Base-by-base conservation (phyloP, 1,284 basidiomycete species). In the Apiotrichum siamense region DNA sequence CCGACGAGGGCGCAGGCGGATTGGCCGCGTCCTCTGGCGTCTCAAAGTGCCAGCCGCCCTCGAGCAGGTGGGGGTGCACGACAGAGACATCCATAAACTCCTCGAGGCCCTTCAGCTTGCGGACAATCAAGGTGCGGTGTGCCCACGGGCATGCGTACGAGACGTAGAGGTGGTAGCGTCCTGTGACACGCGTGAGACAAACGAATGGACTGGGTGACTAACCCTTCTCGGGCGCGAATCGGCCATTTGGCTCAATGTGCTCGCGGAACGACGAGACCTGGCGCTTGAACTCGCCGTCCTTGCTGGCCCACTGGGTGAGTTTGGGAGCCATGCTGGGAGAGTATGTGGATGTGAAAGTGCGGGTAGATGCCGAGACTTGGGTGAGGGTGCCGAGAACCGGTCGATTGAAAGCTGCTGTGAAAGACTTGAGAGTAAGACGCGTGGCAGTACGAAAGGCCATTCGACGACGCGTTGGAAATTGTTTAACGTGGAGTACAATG, bases 51-150 rank as follows among this genome's bases (percentile, higher is more conserved):
- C 93, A 97, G 20, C 93, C 93, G 12, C 83, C 72, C 17, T 77
- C 68, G 38, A 87, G 87, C 83, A 96, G 86, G 64, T 80, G 83
- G 1, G 93, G 90, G 55, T 92, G 91, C 29, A 97, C 92, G 49
- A 82, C 78, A 31, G 84, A 84, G 49, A 91, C 80, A 53, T 83
- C 88, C 55, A 96, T 82, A 56, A 89, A 77, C 35, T 85, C 80
- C 60, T 97, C 87, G 32, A 98, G 80, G 1, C 92, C 91, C 74
- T 97, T 97, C 61, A 98, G 80, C 72, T 88, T 82, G 61, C 93
- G 81, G 4, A 86, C 79, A 62, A 98, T 97, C 50, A 97, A 77
- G 2, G 91, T 80, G 58, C 94, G 81, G 45, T 91, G 91, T 0
- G 94, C 94, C 93, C 94, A 97, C 5, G 93, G 79, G 61, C 79